These are phyloP conservation scores for Fomitopsis pinicola DNA, from an alignment of 1,284 basidiomycete species.

Conservation along the genomic window DNA sequence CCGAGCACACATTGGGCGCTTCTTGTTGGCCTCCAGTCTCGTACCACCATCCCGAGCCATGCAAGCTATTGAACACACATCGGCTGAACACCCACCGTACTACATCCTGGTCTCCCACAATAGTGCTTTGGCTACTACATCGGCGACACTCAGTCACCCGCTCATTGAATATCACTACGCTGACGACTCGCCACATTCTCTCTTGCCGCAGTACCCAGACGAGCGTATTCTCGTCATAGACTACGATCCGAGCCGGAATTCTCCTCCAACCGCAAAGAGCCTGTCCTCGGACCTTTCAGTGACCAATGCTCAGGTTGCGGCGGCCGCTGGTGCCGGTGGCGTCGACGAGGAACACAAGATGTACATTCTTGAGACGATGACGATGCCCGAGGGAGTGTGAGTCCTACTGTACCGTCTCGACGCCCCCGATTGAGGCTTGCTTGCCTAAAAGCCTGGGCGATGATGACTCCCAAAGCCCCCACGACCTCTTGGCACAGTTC, in stretches of 20 bases:
- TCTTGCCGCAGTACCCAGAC: conserved; percentile 52
- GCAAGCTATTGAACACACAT: neutral
- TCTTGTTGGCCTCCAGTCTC: no score
- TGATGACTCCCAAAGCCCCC: conserved; percentile 42
- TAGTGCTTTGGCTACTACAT: conserved; percentile 62
- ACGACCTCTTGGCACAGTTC: conserved; percentile 50
- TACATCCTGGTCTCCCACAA: conserved; percentile 56
- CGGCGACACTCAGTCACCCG: conserved; percentile 56
- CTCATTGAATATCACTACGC: conserved; percentile 77
- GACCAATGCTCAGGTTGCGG: conserved; percentile 55
- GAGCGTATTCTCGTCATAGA: conserved; percentile 73
- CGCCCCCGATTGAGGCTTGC: conserved; percentile 6
- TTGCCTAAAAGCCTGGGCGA: conserved; percentile 18
- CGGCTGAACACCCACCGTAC: conserved; percentile 37
- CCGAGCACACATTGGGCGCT: no score
- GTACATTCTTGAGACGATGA: conserved; percentile 67
- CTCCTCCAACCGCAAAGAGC: conserved; percentile 48
- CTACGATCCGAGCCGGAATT: conserved; percentile 39
- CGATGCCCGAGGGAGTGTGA: conserved; percentile 27
- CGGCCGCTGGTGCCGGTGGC: conserved; percentile 64
- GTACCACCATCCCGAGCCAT: neutral
- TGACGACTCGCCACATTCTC: conserved; percentile 61
- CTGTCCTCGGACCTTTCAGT: conserved; percentile 58
- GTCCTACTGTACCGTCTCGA: conserved; percentile 5
- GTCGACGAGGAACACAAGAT: conserved; percentile 53